Evolutionary conservation across 108 stramenopile genomes (phyloP).

Genomic region (Discostella pseudostelligera): DNA sequence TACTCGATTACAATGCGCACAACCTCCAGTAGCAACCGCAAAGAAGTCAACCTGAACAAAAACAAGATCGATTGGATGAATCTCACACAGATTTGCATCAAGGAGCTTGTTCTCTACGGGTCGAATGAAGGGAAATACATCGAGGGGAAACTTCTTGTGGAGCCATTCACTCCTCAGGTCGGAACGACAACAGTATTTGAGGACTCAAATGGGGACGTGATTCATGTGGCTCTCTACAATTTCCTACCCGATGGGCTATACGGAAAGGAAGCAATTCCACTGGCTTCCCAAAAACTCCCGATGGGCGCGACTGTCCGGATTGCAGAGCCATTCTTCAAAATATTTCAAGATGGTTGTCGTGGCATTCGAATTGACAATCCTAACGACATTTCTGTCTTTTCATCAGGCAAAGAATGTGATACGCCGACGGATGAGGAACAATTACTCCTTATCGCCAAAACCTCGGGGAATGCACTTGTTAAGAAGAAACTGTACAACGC

Average conservation of each 20-base stretch:
- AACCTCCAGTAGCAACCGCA: background rate
- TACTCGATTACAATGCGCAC: background rate
- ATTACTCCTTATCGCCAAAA: background rate
- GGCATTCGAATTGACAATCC: slow-evolving; percentile 27
- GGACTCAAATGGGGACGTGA: slow-evolving; percentile 10
- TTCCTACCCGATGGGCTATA: slow-evolving; percentile 10
- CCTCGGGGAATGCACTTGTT: slow-evolving; percentile 1
- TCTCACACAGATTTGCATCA: slow-evolving; percentile 4
- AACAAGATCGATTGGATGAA: slow-evolving; percentile 8
- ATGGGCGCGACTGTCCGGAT: background rate
- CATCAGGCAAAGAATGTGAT: background rate
- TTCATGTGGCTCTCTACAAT: slow-evolving; percentile 13
- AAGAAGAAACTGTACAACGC: slow-evolving; percentile 15
- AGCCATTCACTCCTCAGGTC: slow-evolving; percentile 15
- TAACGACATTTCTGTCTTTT: slow-evolving; percentile 8
- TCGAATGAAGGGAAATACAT: slow-evolving; percentile 5
- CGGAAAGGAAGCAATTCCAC: background rate
- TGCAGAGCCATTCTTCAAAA: slow-evolving; percentile 19
- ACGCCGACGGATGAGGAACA: background rate
- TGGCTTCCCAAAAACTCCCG: background rate
- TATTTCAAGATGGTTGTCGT: slow-evolving; percentile 15
- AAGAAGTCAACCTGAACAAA: background rate
- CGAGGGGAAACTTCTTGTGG: slow-evolving; percentile 7
- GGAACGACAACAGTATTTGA: slow-evolving; percentile 17
- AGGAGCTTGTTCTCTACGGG: slow-evolving; percentile 8